Evolutionary conservation across 805 yeast genomes (phyloP).

Genomic region (Ogataea ramenticola): DNA sequence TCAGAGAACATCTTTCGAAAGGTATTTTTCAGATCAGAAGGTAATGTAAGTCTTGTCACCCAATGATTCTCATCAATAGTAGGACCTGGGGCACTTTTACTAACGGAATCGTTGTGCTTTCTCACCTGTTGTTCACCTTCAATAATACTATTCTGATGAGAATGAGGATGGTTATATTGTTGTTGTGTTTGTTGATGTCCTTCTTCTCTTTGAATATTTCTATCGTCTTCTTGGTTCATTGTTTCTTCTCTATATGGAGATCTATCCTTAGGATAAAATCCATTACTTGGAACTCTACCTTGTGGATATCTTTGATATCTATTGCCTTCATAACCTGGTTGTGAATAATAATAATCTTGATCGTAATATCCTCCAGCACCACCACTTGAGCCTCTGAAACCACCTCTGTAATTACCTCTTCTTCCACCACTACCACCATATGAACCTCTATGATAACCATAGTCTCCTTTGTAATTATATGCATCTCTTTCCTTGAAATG

Average conservation of each 20-base stretch:
- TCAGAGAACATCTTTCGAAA: conserved; percentile 15
- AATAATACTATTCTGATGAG: no score
- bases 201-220: not conserved
- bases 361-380: not conserved
- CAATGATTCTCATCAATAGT: conserved; percentile 20
- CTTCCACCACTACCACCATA: not conserved
- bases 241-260: not conserved
- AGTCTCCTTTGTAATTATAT: not conserved
- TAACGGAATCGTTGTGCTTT: no score
- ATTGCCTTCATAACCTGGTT: not conserved
- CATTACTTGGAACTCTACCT: not conserved
- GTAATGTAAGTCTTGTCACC: conserved; percentile 18
- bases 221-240: not conserved
- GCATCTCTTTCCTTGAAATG: not conserved
- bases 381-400: not conserved
- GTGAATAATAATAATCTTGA: not conserved
- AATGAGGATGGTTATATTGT: no score
- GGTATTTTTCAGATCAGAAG: conserved; percentile 12
- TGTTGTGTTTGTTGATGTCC: not conserved
- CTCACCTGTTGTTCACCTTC: no score
- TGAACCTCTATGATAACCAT: not conserved
- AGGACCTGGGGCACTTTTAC: no score
- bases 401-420: not conserved
- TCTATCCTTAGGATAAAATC: not conserved
- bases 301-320: not conserved